Conservation (phyloP, 2,329 filamentous ascomycete genomes). For the Ascochyta viciae-villosae region DNA sequence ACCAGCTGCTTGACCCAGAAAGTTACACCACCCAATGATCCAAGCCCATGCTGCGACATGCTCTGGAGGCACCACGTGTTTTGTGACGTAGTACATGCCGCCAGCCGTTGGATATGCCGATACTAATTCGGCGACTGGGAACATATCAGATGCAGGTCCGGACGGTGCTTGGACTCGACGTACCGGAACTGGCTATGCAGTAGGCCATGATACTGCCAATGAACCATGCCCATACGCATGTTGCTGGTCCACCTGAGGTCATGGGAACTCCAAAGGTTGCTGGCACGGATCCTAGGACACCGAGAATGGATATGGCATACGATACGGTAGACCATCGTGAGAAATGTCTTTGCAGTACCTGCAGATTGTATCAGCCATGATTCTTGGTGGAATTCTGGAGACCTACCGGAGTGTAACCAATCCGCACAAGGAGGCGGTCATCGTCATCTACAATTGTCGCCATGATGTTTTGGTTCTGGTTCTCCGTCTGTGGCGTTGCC, state of each 20-base stretch:
- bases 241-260: slow-evolving; percentile 66
- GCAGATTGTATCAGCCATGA: slow-evolving; percentile 23
- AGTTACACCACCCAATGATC: slow-evolving; percentile 73
- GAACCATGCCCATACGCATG: slow-evolving; percentile 71
- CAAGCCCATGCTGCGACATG: slow-evolving; percentile 69
- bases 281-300: slow-evolving; percentile 70
- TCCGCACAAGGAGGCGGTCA: slow-evolving; percentile 65
- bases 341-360: slow-evolving; percentile 69
- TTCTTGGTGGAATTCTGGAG: not conserved
- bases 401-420: slow-evolving; percentile 68
- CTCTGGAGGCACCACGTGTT: slow-evolving; percentile 67
- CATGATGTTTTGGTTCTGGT: slow-evolving; percentile 44
- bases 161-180: not conserved
- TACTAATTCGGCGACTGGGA: slow-evolving; percentile 66
- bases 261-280: slow-evolving; percentile 68
- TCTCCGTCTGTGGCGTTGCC: slow-evolving; percentile 27
- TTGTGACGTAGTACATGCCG: slow-evolving; percentile 73
- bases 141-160: not conserved
- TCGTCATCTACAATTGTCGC: slow-evolving; percentile 65
- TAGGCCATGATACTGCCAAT: slow-evolving; percentile 69
- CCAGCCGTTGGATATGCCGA: slow-evolving; percentile 72
- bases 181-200: slow-evolving; percentile 67
- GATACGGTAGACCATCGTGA: slow-evolving; percentile 72
- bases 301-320: slow-evolving; percentile 70
- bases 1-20: slow-evolving; percentile 69